Percentiles rank a stretch among this genome's conserved stretches.
phyloP scores from a whole-genome alignment of 164 flowering plant genomes.

The Chimonanthus praecox region DNA sequence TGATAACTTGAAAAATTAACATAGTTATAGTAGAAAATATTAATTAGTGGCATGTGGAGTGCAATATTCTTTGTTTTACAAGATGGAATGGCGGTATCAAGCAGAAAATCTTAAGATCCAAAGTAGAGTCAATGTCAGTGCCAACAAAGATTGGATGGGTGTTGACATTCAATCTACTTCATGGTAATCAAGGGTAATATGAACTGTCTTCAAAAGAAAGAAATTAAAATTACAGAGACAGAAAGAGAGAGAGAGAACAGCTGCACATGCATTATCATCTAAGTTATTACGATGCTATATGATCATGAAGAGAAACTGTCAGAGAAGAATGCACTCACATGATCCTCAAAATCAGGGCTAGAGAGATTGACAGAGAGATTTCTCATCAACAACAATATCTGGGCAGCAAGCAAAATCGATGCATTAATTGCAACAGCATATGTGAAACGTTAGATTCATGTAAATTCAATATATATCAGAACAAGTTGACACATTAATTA shows the following conservation, averaged over 20 bases:
- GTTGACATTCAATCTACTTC: too few species aligned
- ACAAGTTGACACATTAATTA: too few species aligned
- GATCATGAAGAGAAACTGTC: neutral
- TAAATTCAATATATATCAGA: too few species aligned
- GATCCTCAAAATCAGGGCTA: conserved; percentile 83
- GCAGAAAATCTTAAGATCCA: neutral
- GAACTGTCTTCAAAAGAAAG: too few species aligned
- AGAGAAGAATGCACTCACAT: conserved; percentile 40
- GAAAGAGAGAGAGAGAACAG: too few species aligned
- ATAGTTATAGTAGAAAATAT: neutral
- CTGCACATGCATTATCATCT: neutral
- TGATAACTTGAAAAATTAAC: neutral
- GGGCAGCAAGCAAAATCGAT: conserved; percentile 9
- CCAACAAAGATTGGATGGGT: too few species aligned
- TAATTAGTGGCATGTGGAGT: neutral
- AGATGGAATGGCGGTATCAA: neutral
- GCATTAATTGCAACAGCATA: neutral
- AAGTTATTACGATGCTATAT: neutral
- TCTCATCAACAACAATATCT: conserved; percentile 80
- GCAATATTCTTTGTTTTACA: neutral
- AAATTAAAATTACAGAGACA: too few species aligned
- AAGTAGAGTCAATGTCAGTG: too few species aligned
- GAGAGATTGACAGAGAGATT: conserved; percentile 79
- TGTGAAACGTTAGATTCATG: neutral
- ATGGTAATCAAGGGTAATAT: too few species aligned